These are phyloP conservation scores for Inonotus hispidus DNA, from an alignment of 1,284 basidiomycete genomes.

Conservation along the genomic window DNA sequence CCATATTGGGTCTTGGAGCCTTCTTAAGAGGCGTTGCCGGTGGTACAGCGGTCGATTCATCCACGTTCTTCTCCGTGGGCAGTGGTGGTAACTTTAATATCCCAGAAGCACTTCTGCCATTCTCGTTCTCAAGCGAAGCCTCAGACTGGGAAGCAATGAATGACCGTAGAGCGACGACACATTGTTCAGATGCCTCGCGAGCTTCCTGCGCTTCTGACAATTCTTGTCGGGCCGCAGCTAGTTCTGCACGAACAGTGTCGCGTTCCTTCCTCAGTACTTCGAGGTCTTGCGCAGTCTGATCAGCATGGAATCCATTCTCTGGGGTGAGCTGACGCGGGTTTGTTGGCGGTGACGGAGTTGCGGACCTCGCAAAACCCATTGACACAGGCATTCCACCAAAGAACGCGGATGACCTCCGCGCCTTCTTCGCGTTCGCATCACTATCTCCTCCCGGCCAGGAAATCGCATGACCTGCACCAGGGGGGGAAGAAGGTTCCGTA, in stretches of 20 bases:
- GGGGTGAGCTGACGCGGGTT: constrained; percentile 14
- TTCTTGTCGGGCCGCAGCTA: constrained; percentile 62
- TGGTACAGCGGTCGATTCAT: constrained; percentile 19
- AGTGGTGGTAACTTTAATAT: constrained; percentile 48
- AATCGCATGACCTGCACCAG: constrained; percentile 29
- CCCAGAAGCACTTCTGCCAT: constrained; percentile 22
- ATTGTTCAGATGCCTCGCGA: constrained; percentile 80
- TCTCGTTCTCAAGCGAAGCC: constrained; percentile 47
- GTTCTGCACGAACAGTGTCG: constrained; percentile 45
- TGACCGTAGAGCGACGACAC: constrained; percentile 73
- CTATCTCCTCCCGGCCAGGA: constrained; percentile 23
- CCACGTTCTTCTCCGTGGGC: constrained; percentile 38
- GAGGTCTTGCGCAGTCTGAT: constrained; percentile 23
- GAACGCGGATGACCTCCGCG: constrained; percentile 47
- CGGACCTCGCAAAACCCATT: constrained; percentile 24
- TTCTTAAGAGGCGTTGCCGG: constrained; percentile 27
- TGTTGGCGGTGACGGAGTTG: constrained; percentile 33
- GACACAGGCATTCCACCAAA: constrained; percentile 35
- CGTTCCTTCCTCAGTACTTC: constrained; percentile 62
- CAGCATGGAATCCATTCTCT: constrained; percentile 21
- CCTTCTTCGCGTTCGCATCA: constrained; percentile 26
- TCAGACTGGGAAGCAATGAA: constrained; percentile 55
- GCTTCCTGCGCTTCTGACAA: constrained; percentile 77
- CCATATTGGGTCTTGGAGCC: background rate
- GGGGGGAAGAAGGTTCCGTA: constrained; percentile 22